Conservation (phyloP, 805 yeast species). For the Candida golubevii region DNA sequence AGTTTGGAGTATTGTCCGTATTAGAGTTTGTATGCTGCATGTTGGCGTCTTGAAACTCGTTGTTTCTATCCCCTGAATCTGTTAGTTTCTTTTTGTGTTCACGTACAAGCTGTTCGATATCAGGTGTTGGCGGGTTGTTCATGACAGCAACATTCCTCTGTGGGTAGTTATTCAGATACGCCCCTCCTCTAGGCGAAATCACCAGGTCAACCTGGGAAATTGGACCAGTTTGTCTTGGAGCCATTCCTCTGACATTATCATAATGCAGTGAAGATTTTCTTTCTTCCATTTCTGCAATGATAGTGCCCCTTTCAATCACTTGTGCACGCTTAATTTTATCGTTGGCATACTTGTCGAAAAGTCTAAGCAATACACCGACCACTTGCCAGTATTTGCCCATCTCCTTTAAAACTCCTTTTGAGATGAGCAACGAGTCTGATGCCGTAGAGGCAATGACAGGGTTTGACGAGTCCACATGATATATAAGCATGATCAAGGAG, state of each 20-base stretch:
- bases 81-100: conserved; percentile 24
- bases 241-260: neutral
- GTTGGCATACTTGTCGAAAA: conserved; percentile 41
- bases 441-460: conserved; percentile 40
- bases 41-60: neutral
- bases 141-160: neutral
- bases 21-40: conserved; percentile 6
- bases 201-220: conserved; percentile 3
- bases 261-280: conserved; percentile 18
- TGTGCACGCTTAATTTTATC: conserved; percentile 39
- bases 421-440: conserved; percentile 36
- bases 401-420: conserved; percentile 36
- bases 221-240: neutral
- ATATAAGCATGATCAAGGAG: conserved; percentile 67
- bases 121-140: conserved; percentile 9
- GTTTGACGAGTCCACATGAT: conserved; percentile 52
- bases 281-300: conserved; percentile 38
- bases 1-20: conserved; percentile 33
- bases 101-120: conserved; percentile 33
- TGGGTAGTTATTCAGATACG: neutral
- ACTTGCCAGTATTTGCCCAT: conserved; percentile 37
- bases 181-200: conserved; percentile 7
- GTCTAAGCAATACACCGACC: conserved; percentile 32
- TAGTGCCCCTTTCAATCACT: conserved; percentile 36
- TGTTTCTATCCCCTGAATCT: conserved; percentile 2